Evolutionary conservation across 2,329 filamentous ascomycete genomes (phyloP).

Genomic region (Epichloe elymi): DNA sequence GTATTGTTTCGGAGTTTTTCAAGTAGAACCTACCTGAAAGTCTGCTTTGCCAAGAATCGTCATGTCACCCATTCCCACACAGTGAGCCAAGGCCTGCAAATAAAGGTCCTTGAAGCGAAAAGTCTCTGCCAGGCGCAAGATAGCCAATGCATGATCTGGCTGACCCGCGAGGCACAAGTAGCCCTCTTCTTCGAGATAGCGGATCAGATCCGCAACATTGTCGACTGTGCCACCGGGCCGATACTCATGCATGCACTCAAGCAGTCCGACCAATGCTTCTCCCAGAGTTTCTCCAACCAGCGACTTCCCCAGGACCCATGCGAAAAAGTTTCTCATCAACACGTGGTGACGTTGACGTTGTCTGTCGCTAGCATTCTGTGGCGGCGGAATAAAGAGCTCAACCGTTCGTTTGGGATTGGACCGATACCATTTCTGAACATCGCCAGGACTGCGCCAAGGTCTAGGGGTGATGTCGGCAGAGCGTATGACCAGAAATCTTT

Average conservation of each 20-base stretch:
- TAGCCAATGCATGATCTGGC: slow-evolving; percentile 54
- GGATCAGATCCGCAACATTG: slow-evolving; percentile 36
- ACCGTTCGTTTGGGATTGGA: slow-evolving; percentile 21
- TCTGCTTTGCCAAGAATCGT: slow-evolving; percentile 40
- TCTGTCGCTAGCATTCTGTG: slow-evolving; percentile 35
- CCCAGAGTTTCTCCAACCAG: slow-evolving; percentile 58
- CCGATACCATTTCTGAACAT: slow-evolving; percentile 21
- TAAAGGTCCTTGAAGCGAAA: slow-evolving; percentile 53
- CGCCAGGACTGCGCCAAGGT: slow-evolving; percentile 12
- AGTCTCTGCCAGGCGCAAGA: slow-evolving; percentile 54
- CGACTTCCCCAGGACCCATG: slow-evolving; percentile 52
- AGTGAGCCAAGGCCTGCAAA: slow-evolving; percentile 62
- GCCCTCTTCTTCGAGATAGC: slow-evolving; percentile 55
- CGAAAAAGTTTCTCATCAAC: slow-evolving; percentile 62
- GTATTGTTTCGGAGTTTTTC: background rate
- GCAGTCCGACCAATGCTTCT: slow-evolving; percentile 46
- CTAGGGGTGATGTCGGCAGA: slow-evolving; percentile 16
- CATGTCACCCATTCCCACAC: slow-evolving; percentile 60
- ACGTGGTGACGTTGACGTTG: slow-evolving; percentile 51
- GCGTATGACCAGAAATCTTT: slow-evolving; percentile 28
- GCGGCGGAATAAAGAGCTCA: slow-evolving; percentile 60
- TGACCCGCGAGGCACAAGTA: slow-evolving; percentile 55
- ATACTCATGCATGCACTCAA: slow-evolving; percentile 51
- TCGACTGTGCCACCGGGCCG: slow-evolving; percentile 42
- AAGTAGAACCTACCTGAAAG: slow-evolving; percentile 38